These are phyloP conservation scores for Persicaria tinctoria DNA, from an alignment of 148 eudicot species.

Conservation along the genomic window DNA sequence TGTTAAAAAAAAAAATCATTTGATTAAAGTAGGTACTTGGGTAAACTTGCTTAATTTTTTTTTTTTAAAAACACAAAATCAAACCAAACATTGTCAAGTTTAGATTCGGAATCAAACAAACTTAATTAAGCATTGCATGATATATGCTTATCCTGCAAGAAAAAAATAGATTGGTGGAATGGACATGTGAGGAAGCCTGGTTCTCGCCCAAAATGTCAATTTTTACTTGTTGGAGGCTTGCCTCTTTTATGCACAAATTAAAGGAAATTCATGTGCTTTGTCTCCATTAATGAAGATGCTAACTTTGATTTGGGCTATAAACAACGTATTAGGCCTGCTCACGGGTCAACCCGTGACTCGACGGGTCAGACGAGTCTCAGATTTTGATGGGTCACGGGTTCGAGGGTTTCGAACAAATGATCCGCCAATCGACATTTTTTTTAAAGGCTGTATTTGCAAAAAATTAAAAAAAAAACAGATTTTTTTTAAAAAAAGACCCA, in stretches of 20 bases:
- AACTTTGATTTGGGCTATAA: neutral
- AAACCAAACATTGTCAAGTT: neutral
- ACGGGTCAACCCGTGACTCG: too few species aligned
- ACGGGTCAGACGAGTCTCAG: too few species aligned
- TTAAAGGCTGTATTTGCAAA: too few species aligned
- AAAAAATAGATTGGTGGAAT: neutral
- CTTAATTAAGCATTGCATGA: neutral
- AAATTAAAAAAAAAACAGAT: too few species aligned
- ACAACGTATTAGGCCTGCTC: too few species aligned
- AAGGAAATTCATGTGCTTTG: neutral
- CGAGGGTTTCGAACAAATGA: too few species aligned
- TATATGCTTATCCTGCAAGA: neutral
- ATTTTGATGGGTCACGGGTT: too few species aligned
- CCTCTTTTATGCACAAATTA: neutral
- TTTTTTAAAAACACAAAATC: neutral
- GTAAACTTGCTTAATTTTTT: neutral
- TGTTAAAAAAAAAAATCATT: neutral
- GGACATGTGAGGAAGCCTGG: neutral
- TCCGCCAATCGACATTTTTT: too few species aligned
- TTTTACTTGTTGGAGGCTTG: neutral
- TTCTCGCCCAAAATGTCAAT: neutral
- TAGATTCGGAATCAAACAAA: neutral
- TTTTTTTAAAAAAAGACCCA: too few species aligned
- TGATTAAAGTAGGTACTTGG: neutral
- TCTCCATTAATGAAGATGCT: neutral